Conservation (phyloP, 306 rosid genomes). For the Rosa multiflora region DNA sequence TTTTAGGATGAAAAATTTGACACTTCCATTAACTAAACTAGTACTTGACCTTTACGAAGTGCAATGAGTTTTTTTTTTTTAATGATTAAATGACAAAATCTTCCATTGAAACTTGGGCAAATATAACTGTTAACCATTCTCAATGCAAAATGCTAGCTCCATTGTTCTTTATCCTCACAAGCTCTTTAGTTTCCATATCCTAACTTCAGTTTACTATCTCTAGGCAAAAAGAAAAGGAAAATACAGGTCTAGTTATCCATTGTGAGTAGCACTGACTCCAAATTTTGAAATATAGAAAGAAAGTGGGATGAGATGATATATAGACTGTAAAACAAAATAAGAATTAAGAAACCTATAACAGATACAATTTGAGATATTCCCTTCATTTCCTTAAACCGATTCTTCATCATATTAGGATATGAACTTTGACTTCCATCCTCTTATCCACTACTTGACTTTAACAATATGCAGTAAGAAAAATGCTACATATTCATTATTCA, state of each 20-base stretch:
- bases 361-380: neutral
- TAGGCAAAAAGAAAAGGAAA: neutral
- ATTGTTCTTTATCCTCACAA: neutral
- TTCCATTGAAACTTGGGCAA: constrained; percentile 11
- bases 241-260: neutral
- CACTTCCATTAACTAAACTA: neutral
- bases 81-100: neutral
- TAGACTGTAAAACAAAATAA: neutral
- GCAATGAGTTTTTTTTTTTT: constrained; percentile 1
- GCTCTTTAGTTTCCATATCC: neutral
- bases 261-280: neutral
- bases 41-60: constrained; percentile 5
- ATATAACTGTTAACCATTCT: neutral
- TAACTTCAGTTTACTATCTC: neutral
- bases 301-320: neutral
- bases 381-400: neutral
- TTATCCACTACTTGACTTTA: neutral
- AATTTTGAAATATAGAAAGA: neutral
- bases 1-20: neutral
- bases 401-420: neutral
- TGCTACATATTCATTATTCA: neutral
- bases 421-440: neutral
- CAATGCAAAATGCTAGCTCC: neutral
- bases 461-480: neutral
- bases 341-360: neutral